Conservation (phyloP, 345 rosid genomes). For the Boechera divaricarpa region DNA sequence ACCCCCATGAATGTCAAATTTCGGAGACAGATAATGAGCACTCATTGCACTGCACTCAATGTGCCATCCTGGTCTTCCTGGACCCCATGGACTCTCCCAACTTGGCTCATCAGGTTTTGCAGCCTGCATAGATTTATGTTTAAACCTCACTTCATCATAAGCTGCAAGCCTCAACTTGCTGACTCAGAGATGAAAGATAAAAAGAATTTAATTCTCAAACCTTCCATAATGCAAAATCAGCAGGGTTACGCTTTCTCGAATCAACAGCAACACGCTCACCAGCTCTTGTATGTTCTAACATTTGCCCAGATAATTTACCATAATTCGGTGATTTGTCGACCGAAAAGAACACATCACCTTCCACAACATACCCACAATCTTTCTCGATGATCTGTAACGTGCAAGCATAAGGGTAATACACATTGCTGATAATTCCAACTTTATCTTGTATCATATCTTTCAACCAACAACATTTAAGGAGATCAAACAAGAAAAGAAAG, state of each 20-base stretch:
- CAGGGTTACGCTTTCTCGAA: conserved; percentile 80
- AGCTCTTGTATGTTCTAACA: conserved; percentile 72
- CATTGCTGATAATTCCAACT: not conserved
- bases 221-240: conserved; percentile 96
- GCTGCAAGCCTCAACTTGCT: not conserved
- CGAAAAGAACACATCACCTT: conserved; percentile 82
- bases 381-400: conserved; percentile 75
- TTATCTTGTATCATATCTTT: not conserved
- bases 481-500: conserved; percentile 1
- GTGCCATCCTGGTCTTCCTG: conserved; percentile 97
- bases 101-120: conserved; percentile 88
- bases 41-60: conserved; percentile 99
- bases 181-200: not conserved
- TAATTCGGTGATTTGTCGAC: conserved; percentile 78
- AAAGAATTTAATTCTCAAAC: conserved; percentile 42
- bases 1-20: conserved; percentile 88
- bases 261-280: conserved; percentile 91
- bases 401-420: conserved; percentile 13
- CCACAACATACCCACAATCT: conserved; percentile 71
- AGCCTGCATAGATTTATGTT: conserved; percentile 55
- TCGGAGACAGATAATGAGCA: conserved; percentile 65
- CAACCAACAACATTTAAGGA: not conserved
- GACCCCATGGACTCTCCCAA: conserved; percentile 96
- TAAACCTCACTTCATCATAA: conserved; percentile 28
- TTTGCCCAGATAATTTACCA: conserved; percentile 77